Evolutionary conservation across 2,329 filamentous ascomycete species (phyloP).

Genomic region (Penicillium sp.): DNA sequence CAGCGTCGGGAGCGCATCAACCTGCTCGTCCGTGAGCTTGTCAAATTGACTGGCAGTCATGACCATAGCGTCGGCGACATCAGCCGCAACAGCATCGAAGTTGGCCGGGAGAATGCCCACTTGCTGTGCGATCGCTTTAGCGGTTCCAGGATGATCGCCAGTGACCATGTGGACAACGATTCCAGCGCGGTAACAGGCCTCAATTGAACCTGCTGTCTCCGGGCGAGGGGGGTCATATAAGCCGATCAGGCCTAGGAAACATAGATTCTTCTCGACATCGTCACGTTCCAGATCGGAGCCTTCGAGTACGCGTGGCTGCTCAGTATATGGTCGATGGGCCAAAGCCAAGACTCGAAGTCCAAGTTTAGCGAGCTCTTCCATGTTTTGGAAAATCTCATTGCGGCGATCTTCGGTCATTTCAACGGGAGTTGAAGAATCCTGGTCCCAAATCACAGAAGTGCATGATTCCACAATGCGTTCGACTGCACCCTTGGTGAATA

Average conservation of each 20-base stretch:
- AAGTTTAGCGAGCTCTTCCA: slow-evolving; percentile 61
- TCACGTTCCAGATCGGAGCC: slow-evolving; percentile 43
- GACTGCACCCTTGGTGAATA: slow-evolving; percentile 52
- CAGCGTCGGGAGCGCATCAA: slow-evolving; percentile 54
- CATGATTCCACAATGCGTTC: slow-evolving; percentile 63
- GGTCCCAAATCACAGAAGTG: slow-evolving; percentile 46
- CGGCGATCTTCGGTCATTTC: slow-evolving; percentile 51
- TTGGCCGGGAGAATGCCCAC: slow-evolving; percentile 69
- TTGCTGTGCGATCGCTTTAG: slow-evolving; percentile 69
- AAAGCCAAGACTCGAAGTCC: slow-evolving; percentile 65
- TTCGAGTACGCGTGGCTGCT: slow-evolving; percentile 2
- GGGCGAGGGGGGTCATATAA: slow-evolving; percentile 81
- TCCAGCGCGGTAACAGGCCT: slow-evolving; percentile 63
- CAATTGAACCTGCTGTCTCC: slow-evolving; percentile 68
- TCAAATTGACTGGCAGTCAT: slow-evolving; percentile 76
- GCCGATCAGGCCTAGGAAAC: slow-evolving; percentile 73
- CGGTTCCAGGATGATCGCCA: slow-evolving; percentile 73
- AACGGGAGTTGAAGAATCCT: slow-evolving; percentile 27
- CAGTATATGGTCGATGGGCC: slow-evolving; percentile 42
- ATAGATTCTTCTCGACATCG: slow-evolving; percentile 61
- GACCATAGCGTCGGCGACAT: slow-evolving; percentile 63
- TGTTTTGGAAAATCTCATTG: slow-evolving; percentile 57
- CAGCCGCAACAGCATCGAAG: slow-evolving; percentile 53
- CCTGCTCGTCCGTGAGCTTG: slow-evolving; percentile 65
- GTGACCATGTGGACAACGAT: slow-evolving; percentile 81